Evolutionary conservation across 225 moss, liverwort and hornwort genomes (phyloP).

Genomic region (Physcomitrellopsis africana): DNA sequence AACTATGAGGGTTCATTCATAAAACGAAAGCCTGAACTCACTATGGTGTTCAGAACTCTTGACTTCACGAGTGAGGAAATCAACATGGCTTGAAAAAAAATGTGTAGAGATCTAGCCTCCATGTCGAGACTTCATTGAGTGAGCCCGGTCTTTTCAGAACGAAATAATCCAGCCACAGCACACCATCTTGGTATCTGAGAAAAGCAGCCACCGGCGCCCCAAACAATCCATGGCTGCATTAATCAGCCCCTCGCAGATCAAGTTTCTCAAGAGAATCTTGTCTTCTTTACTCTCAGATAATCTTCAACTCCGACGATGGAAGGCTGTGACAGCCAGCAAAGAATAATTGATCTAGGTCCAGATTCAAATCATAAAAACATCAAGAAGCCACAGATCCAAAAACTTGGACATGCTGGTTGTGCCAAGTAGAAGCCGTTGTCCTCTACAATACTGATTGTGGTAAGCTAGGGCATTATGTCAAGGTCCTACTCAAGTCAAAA

Average conservation of each 20-base stretch:
- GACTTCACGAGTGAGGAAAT: constrained; percentile 17
- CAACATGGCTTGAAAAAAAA: constrained; percentile 22
- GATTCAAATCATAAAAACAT: constrained; percentile 24
- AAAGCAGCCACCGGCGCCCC: neutral
- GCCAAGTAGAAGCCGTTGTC: constrained; percentile 33
- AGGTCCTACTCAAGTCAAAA: constrained; percentile 1
- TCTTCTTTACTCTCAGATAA: neutral
- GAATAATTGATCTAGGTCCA: constrained; percentile 26
- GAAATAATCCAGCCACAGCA: constrained; percentile 22
- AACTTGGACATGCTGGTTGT: constrained; percentile 40
- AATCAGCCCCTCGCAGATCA: constrained; percentile 4
- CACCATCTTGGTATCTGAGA: constrained; percentile 10
- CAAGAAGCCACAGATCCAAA: constrained; percentile 51
- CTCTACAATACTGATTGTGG: constrained; percentile 10
- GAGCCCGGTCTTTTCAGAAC: constrained; percentile 2
- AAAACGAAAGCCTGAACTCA: too few species aligned
- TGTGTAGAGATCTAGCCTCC: constrained; percentile 17
- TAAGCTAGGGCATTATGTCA: constrained; percentile 6
- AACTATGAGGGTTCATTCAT: neutral
- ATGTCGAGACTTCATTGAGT: constrained; percentile 15
- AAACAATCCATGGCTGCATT: neutral
- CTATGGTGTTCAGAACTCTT: neutral
- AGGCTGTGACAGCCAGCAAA: constrained; percentile 34
- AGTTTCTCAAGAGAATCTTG: neutral
- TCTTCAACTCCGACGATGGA: constrained; percentile 12